Conservation (phyloP, 306 rosid species). For the Cicer yamashitae region DNA sequence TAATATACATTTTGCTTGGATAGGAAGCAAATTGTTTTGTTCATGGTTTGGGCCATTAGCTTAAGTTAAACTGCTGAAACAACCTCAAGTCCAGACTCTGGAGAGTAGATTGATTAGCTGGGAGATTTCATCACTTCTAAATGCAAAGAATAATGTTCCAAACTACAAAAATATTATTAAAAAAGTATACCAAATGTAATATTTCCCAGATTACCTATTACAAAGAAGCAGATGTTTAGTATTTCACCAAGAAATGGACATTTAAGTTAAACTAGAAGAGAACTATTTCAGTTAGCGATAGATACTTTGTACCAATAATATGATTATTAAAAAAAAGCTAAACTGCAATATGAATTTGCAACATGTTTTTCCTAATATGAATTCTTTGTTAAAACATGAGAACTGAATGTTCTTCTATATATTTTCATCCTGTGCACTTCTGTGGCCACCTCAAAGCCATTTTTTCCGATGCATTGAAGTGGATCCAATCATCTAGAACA, state of each 20-base stretch:
- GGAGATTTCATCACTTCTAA: conserved; percentile 18
- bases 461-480: conserved; percentile 34
- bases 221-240: conserved; percentile 3
- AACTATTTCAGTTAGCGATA: background rate
- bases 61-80: background rate
- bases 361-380: background rate
- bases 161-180: background rate
- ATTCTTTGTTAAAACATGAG: background rate
- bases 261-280: background rate
- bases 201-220: background rate
- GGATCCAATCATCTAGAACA: conserved; percentile 64
- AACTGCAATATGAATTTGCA: background rate
- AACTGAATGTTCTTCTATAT: background rate
- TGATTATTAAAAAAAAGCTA: background rate
- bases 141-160: background rate
- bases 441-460: conserved; percentile 52
- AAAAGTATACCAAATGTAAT: background rate
- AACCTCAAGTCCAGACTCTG: conserved; percentile 6
- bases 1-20: background rate
- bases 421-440: conserved; percentile 47
- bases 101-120: background rate
- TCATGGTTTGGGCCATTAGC: conserved; percentile 7
- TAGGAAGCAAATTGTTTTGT: conserved; percentile 10
- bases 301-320: too few relatives aligned
- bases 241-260: background rate